These are phyloP conservation scores for Fraxinus cuspidata DNA, from an alignment of 257 asterid species.

Conservation along the genomic window DNA sequence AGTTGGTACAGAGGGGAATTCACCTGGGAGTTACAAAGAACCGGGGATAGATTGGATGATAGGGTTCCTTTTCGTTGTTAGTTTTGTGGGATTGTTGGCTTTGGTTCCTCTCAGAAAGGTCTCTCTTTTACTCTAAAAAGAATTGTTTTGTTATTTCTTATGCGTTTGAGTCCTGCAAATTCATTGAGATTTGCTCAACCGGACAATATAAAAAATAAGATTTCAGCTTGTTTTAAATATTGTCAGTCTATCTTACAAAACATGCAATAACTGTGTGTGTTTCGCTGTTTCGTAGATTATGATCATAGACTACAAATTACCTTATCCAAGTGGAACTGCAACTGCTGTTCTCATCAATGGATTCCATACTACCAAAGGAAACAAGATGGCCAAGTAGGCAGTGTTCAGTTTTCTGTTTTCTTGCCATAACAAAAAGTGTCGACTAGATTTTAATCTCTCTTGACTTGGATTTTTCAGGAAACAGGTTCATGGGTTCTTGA, in stretches of 20 bases:
- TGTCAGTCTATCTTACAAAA: too few relatives aligned
- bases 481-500: slow-evolving; percentile 77
- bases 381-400: slow-evolving; percentile 59
- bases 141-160: too few relatives aligned
- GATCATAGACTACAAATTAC: slow-evolving; percentile 59
- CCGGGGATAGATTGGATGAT: slow-evolving; percentile 73
- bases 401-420: slow-evolving; percentile 3
- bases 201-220: not conserved
- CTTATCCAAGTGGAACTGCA: slow-evolving; percentile 79
- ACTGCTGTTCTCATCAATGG: slow-evolving; percentile 76
- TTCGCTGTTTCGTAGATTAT: slow-evolving; percentile 40
- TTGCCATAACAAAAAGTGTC: not conserved
- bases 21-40: slow-evolving; percentile 51
- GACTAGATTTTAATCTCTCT: not conserved
- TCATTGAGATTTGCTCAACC: not conserved
- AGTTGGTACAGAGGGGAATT: slow-evolving; percentile 56
- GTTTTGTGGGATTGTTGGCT: slow-evolving; percentile 68
- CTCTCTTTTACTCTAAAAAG: not conserved
- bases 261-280: not conserved
- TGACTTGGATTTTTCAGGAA: slow-evolving; percentile 46
- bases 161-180: not conserved
- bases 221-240: not conserved
- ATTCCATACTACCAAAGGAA: slow-evolving; percentile 63
- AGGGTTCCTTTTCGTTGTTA: slow-evolving; percentile 58
- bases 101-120: slow-evolving; percentile 78